A percentile compares a stretch with the other conserved stretches of the same genome.
These are phyloP conservation scores for Cadophora sp. DNA, from an alignment of 2,329 filamentous ascomycete genomes.

Conservation along the genomic window DNA sequence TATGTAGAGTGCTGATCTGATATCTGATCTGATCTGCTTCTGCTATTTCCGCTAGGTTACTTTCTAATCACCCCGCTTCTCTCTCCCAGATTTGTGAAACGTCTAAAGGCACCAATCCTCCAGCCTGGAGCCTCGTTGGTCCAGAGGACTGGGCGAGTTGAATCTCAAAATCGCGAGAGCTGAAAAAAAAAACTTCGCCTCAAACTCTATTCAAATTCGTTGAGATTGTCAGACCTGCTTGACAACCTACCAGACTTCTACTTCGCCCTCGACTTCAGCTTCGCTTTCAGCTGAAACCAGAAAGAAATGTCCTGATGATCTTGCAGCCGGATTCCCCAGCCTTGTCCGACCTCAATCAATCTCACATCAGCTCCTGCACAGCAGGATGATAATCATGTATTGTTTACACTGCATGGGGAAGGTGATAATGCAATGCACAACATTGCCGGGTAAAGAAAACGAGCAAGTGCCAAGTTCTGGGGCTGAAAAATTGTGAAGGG, in stretches of 20 bases:
- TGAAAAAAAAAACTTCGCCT: no score
- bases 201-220: no score
- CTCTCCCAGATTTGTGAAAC: no score
- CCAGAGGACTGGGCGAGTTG: no score
- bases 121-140: no score
- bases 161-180: no score
- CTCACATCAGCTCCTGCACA: background rate
- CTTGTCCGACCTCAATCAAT: background rate
- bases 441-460: background rate
- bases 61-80: no score
- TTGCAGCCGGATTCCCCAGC: background rate
- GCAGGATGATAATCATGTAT: background rate
- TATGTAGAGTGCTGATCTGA: no score
- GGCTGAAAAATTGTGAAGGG: background rate
- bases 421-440: background rate
- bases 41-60: no score
- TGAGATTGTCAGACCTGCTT: background rate
- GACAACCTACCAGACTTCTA: background rate
- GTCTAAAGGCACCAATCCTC: no score
- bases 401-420: background rate
- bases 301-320: background rate
- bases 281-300: background rate
- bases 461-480: background rate
- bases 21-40: no score
- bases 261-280: no score